phyloP scores from a whole-genome alignment of 768 basidiomycete genomes.

The Pholiota molesta region DNA sequence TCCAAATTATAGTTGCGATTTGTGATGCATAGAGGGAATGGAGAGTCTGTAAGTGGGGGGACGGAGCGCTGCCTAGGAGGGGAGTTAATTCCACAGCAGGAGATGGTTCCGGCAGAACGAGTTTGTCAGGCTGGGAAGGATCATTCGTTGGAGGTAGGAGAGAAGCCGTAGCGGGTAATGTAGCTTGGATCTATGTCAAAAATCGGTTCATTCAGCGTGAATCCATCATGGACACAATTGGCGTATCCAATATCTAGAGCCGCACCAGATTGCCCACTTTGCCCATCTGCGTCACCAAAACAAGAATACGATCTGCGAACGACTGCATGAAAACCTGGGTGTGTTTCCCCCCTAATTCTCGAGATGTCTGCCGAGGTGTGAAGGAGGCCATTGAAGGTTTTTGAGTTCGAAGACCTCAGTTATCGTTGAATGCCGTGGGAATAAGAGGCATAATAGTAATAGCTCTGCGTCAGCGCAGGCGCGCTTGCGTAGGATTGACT shows the following conservation, averaged over 20 bases:
- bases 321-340: slow-evolving; percentile 82
- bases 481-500: background rate
- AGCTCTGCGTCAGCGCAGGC: too few species aligned
- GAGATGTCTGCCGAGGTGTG: slow-evolving; percentile 52
- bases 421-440: background rate
- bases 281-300: slow-evolving; percentile 89
- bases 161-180: slow-evolving; percentile 65
- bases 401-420: background rate
- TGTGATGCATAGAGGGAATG: slow-evolving; percentile 86
- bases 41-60: slow-evolving; percentile 68
- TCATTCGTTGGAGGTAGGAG: slow-evolving; percentile 46
- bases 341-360: slow-evolving; percentile 52
- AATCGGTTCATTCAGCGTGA: slow-evolving; percentile 6
- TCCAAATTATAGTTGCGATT: slow-evolving; percentile 85
- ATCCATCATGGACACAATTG: background rate
- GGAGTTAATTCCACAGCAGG: slow-evolving; percentile 77
- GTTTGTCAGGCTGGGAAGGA: slow-evolving; percentile 33
- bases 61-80: slow-evolving; percentile 74
- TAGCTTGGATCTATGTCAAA: slow-evolving; percentile 72
- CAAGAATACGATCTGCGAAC: slow-evolving; percentile 79
- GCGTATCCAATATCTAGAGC: slow-evolving; percentile 7
- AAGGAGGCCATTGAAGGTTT: slow-evolving; percentile 30
- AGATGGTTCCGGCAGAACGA: slow-evolving; percentile 58
- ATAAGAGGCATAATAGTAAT: background rate
- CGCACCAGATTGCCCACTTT: slow-evolving; percentile 88